Percentiles rank a stretch among this genome's conserved stretches.
phyloP scores from a whole-genome alignment of 345 rosid genomes.

The Gynandropsis gynandra region DNA sequence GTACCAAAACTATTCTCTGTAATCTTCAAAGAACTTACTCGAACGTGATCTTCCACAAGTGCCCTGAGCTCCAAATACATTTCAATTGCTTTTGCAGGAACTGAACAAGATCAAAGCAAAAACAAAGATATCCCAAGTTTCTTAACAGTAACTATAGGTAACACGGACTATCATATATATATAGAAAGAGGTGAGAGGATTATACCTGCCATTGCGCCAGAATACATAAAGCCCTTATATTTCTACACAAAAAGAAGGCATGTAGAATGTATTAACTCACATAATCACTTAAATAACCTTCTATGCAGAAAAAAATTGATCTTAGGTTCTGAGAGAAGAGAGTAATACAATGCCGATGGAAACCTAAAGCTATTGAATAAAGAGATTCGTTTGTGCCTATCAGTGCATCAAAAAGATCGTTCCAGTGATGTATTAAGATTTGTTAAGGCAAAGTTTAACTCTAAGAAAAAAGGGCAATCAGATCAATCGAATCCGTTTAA shows the following conservation, averaged over 20 bases:
- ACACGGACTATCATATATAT: neutral
- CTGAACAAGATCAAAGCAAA: constrained; percentile 36
- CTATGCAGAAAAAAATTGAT: neutral
- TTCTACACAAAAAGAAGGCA: constrained; percentile 43
- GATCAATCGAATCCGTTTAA: no score
- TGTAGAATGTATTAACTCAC: constrained; percentile 2
- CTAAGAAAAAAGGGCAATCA: no score
- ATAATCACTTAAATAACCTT: neutral
- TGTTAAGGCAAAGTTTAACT: no score
- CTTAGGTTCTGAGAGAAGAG: no score
- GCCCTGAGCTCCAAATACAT: constrained; percentile 82
- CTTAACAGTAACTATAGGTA: neutral
- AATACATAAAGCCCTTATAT: constrained; percentile 41
- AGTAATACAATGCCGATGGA: neutral
- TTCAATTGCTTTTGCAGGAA: constrained; percentile 70
- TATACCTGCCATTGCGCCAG: constrained; percentile 66
- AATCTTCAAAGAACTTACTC: constrained; percentile 32
- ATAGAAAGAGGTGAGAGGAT: neutral
- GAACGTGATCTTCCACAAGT: constrained; percentile 66
- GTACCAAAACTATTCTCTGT: neutral
- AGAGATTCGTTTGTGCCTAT: neutral
- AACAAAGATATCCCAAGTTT: constrained; percentile 3
- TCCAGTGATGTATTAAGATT: no score
- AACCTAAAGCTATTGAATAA: neutral
- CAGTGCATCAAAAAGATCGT: no score